Percentiles rank a stretch among this genome's conserved stretches.
phyloP scores from a whole-genome alignment of 306 rosid genomes.

The Gleditsia sinensis region DNA sequence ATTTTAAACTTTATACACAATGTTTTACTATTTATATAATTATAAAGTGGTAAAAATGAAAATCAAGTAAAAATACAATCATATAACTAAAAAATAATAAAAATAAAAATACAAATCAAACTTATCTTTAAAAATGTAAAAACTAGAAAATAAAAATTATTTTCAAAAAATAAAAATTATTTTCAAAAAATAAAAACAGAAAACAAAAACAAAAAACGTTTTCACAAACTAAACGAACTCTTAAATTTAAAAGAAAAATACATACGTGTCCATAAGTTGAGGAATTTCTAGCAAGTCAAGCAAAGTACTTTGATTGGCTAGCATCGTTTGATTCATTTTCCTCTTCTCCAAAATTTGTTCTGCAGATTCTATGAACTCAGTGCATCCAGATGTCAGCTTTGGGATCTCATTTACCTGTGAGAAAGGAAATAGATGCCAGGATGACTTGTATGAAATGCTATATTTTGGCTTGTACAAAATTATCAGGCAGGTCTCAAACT shows the following conservation, averaged over 20 bases:
- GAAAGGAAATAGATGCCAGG: conserved; percentile 35
- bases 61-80: too few species aligned
- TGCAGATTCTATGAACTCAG: conserved; percentile 84
- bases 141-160: too few species aligned
- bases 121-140: too few species aligned
- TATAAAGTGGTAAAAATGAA: too few species aligned
- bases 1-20: too few species aligned
- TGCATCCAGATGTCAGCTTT: conserved; percentile 85
- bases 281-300: conserved; percentile 75
- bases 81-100: too few species aligned
- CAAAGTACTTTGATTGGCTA: conserved; percentile 89
- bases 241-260: not conserved
- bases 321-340: conserved; percentile 96
- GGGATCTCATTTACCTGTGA: conserved; percentile 29
- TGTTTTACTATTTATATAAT: too few species aligned
- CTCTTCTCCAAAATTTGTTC: conserved; percentile 91
- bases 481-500: not conserved
- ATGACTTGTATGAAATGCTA: not conserved
- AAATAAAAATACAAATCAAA: too few species aligned
- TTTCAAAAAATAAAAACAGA: too few species aligned
- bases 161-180: too few species aligned
- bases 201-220: too few species aligned
- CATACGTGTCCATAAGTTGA: conserved; percentile 19
- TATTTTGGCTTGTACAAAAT: not conserved
- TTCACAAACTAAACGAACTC: too few species aligned